phyloP scores from a whole-genome alignment of 129 eudicot genomes.

The Artemisia argyi region DNA sequence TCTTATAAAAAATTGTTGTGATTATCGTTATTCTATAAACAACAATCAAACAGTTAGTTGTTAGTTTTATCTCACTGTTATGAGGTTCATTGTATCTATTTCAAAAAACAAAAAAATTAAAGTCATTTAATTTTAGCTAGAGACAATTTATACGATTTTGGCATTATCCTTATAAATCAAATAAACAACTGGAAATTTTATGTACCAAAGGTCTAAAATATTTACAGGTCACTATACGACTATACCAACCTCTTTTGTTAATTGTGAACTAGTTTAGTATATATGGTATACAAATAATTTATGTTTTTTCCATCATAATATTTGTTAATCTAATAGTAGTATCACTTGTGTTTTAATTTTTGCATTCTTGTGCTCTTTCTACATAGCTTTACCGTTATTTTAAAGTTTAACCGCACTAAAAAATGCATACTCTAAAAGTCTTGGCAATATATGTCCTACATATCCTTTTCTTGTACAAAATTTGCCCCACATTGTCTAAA shows the following conservation, averaged over 20 bases:
- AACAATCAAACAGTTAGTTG: not conserved
- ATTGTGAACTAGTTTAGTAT: too few relatives aligned
- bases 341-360: too few relatives aligned
- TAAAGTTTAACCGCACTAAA: not conserved
- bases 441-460: not conserved
- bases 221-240: too few relatives aligned
- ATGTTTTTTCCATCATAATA: too few relatives aligned
- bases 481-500: not conserved
- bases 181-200: too few relatives aligned
- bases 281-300: too few relatives aligned
- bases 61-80: constrained; percentile 1
- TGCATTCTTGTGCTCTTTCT: not conserved
- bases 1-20: not conserved
- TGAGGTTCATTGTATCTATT: constrained; percentile 7
- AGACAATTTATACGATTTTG: not conserved
- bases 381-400: not conserved
- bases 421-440: not conserved
- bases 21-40: not conserved
- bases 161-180: too few relatives aligned
- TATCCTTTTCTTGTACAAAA: not conserved
- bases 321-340: too few relatives aligned
- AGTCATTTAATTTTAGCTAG: not conserved
- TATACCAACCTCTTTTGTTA: too few relatives aligned
- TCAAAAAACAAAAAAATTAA: not conserved
- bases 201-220: too few relatives aligned